These are phyloP conservation scores for Filobasidium floriforme DNA, from an alignment of 768 basidiomycete genomes.

Conservation along the genomic window DNA sequence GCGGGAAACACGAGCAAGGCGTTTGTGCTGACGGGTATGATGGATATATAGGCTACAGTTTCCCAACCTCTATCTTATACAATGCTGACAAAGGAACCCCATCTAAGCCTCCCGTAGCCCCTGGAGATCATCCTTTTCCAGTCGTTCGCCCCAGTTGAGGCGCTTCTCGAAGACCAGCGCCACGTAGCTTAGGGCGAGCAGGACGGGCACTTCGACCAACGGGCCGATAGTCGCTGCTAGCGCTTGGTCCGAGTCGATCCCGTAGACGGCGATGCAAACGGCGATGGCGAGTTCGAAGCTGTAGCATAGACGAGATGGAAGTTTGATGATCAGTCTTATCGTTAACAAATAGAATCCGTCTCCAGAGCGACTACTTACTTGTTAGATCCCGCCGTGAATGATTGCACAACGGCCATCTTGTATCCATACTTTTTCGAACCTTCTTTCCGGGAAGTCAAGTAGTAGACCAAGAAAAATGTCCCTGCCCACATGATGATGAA, in stretches of 20 bases:
- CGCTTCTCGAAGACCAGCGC: conserved; percentile 4
- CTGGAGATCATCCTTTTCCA: conserved; percentile 1
- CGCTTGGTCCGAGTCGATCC: conserved; percentile 68
- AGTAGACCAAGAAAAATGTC: conserved; percentile 56
- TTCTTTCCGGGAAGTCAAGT: conserved; percentile 36
- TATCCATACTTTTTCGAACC: conserved; percentile 49
- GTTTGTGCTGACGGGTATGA: too few species aligned
- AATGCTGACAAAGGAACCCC: too few species aligned
- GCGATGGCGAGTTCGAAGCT: conserved; percentile 67
- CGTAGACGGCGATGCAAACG: conserved; percentile 68
- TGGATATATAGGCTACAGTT: too few species aligned
- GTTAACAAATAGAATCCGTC: too few species aligned
- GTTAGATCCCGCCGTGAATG: conserved; percentile 72
- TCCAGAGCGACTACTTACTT: conserved; percentile 44
- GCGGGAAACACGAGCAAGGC: too few species aligned
- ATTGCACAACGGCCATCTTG: conserved; percentile 66
- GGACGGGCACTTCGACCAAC: conserved; percentile 57
- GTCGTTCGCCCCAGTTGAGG: conserved; percentile 1
- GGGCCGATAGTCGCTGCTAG: conserved; percentile 60
- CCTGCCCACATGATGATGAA: conserved; percentile 68
- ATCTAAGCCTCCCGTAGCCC: too few species aligned
- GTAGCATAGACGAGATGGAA: neutral
- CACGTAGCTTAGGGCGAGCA: conserved; percentile 62
- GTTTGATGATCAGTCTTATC: too few species aligned
- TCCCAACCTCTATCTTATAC: too few species aligned